Conservation (phyloP, 2,329 filamentous ascomycete species). For the Penicillium brevicompactum region DNA sequence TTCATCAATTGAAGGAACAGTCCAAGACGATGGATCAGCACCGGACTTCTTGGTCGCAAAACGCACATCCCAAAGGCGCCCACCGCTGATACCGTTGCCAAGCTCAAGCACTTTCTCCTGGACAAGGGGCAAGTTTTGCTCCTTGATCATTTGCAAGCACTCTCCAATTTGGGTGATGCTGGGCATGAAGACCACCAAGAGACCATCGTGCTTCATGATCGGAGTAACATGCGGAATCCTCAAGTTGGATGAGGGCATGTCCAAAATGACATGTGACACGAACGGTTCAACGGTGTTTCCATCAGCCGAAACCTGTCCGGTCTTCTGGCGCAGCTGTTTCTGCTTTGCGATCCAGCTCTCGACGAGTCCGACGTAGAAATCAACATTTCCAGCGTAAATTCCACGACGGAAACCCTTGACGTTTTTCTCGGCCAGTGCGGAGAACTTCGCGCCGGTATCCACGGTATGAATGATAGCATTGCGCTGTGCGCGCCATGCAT, state of each 20-base stretch:
- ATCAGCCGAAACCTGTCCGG: slow-evolving; percentile 21
- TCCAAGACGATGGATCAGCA: slow-evolving; percentile 37
- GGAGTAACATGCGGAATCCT: slow-evolving; percentile 49
- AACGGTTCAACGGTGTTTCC: slow-evolving; percentile 55
- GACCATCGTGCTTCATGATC: slow-evolving; percentile 65
- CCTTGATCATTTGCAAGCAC: slow-evolving; percentile 59
- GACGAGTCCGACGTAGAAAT: slow-evolving; percentile 72
- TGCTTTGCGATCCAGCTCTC: slow-evolving; percentile 63
- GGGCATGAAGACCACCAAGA: slow-evolving; percentile 72
- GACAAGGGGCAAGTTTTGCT: slow-evolving; percentile 56
- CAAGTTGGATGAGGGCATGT: slow-evolving; percentile 66
- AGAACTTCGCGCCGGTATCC: slow-evolving; percentile 65
- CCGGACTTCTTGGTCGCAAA: slow-evolving; percentile 41
- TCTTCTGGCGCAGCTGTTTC: slow-evolving; percentile 39
- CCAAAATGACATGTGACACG: slow-evolving; percentile 70
- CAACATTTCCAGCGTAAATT: slow-evolving; percentile 69
- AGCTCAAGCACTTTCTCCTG: slow-evolving; percentile 50
- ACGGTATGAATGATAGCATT: slow-evolving; percentile 74
- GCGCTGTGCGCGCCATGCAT: slow-evolving; percentile 54
- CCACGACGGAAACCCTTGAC: slow-evolving; percentile 69
- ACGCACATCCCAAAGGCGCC: slow-evolving; percentile 52
- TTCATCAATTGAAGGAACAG: slow-evolving; percentile 18
- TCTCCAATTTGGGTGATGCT: slow-evolving; percentile 76
- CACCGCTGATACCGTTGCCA: slow-evolving; percentile 48
- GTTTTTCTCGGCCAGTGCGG: slow-evolving; percentile 64